Base-by-base conservation (phyloP, 2,329 filamentous ascomycete species). In the Teratosphaeriaceae sp. region DNA sequence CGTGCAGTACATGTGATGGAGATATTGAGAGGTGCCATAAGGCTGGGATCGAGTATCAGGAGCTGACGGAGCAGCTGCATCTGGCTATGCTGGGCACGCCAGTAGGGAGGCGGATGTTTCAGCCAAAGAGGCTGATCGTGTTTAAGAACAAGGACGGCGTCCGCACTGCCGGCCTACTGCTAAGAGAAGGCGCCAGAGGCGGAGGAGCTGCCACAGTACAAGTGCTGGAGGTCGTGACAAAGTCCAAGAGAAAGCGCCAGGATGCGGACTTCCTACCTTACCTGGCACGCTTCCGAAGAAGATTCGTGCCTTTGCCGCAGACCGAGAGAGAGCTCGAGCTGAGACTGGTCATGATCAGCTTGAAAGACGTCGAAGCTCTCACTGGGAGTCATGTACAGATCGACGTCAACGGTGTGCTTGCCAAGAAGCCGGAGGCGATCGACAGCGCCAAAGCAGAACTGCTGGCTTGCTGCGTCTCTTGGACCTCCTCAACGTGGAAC, bases 201-300 rank as follows among this genome's bases (percentile, higher is more conserved):
- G 82, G 81, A 3, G 72, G 76, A 16, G 73, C 78, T 38, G 85
- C 87, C 1, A 82, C 75, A 6, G 67, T 96, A 12, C 84, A 88
- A 53, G 78, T 95, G 1, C 75, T 92, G 34, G 88, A 92, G 56
- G 80, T 96, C 49, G 81, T 76, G 48, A 76, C 49, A 34, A 47
- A 81, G 1, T 70, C 79, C 29, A 75, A 84, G 44, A 75, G 80
- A 44, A 78, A 79, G 43, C 78, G 88, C 27, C 82, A 89, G 56
- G 79, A 85, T 13, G 86, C 82, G n/a, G 90, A 97, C 58, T 73
- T 94, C 26, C 71, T 98, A 9, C 89, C 92, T 0, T 97, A 89
- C 58, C 67, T 94, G 2, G 77, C 84, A 3, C 68, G 70, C 0
- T 87, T 92, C 61, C 76, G 85, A 12, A 72, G 73, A 31, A 70